Percentiles rank a stretch among this genome's conserved stretches.
Evolutionary conservation across 2,329 filamentous ascomycete species (phyloP).

Genomic region (Penicillium sp.): DNA sequence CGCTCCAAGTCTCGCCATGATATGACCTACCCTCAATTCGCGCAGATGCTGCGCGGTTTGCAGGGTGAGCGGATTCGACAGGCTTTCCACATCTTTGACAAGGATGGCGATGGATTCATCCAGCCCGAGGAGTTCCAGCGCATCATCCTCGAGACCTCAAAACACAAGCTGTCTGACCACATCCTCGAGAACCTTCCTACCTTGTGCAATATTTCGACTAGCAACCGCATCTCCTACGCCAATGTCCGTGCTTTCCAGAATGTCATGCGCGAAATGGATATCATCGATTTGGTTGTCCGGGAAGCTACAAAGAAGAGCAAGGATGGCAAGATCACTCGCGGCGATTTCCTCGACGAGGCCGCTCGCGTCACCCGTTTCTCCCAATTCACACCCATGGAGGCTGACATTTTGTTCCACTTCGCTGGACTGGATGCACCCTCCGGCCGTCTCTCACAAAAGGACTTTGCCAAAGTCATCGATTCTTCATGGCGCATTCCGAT

Average conservation of each 20-base stretch:
- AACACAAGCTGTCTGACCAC: constrained; percentile 96
- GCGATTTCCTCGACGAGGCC: constrained; percentile 93
- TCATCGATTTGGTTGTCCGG: constrained; percentile 88
- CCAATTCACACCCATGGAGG: constrained; percentile 96
- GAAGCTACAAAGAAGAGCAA: constrained; percentile 76
- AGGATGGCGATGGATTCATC: constrained; percentile 89
- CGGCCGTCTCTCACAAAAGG: constrained; percentile 71
- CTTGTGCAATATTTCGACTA: constrained; percentile 87
- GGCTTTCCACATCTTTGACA: constrained; percentile 88
- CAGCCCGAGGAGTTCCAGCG: constrained; percentile 93
- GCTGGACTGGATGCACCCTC: constrained; percentile 87
- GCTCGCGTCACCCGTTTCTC: constrained; percentile 89
- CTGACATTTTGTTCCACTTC: constrained; percentile 98
- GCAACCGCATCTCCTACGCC: constrained; percentile 94
- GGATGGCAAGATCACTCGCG: constrained; percentile 89
- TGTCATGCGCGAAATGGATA: constrained; percentile 94
- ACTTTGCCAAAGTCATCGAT: constrained; percentile 94
- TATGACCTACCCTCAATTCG: constrained; percentile 94
- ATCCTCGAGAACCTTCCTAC: constrained; percentile 85
- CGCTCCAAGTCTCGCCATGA: constrained; percentile 81
- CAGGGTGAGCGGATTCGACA: constrained; percentile 95
- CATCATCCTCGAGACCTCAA: constrained; percentile 89
- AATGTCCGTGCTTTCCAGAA: constrained; percentile 98
- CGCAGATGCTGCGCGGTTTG: constrained; percentile 93
- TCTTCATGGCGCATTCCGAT: constrained; percentile 77